A percentile compares a stretch with the other conserved stretches of the same genome.
Evolutionary conservation across 1,139 yeast genomes (phyloP).

Genomic region (Protomyces pachydermus): DNA sequence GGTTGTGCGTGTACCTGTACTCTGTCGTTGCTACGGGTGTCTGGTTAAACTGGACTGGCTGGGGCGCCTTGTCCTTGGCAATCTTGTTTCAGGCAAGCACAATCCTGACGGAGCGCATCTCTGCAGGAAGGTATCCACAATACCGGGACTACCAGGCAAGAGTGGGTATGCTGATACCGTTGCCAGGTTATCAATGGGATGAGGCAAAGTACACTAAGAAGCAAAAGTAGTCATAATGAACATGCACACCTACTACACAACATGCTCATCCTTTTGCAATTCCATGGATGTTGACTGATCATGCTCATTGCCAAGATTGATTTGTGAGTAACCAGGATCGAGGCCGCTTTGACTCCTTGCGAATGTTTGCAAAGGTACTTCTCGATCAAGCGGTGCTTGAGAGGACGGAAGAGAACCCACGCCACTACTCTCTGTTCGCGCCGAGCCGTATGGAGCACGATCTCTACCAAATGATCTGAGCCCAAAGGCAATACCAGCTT

Average conservation of each 20-base stretch:
- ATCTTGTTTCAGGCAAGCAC: conserved; percentile 33
- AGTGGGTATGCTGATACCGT: conserved; percentile 33
- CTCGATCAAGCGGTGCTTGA: neutral
- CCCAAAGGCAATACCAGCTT: conserved; percentile 40
- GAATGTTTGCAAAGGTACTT: neutral
- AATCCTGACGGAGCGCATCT: conserved; percentile 31
- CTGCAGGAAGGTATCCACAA: conserved; percentile 31
- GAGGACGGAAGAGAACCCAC: neutral
- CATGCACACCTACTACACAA: neutral
- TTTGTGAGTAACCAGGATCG: neutral
- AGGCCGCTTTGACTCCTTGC: too few relatives aligned
- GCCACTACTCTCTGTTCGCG: neutral
- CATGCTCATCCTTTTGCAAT: neutral
- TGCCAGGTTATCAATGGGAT: conserved; percentile 27
- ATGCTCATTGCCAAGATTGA: neutral
- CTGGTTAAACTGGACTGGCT: conserved; percentile 30
- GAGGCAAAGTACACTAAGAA: conserved; percentile 5
- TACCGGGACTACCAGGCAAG: conserved; percentile 29
- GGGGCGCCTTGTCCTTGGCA: conserved; percentile 30
- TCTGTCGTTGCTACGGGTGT: conserved; percentile 27
- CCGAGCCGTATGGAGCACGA: neutral
- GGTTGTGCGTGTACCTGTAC: conserved; percentile 33
- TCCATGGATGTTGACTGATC: neutral
- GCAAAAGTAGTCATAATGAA: neutral
- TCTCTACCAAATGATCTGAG: neutral